Evolutionary conservation across 1,284 basidiomycete species (phyloP).

Genomic region (Sparassis latifolia): DNA sequence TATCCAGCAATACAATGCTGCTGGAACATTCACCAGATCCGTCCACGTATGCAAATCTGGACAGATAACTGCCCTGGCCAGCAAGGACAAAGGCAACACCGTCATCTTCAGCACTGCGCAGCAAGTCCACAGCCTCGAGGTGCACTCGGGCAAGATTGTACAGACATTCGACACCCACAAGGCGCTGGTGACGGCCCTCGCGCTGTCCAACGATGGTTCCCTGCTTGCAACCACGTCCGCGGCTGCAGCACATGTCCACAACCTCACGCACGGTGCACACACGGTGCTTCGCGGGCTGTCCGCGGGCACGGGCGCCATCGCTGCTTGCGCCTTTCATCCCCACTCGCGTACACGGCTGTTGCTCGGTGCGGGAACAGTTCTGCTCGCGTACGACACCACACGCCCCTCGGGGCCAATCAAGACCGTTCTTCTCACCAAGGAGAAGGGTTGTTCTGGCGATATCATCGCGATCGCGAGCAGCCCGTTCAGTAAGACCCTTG

Average conservation of each 20-base stretch:
- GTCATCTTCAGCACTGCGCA: constrained; percentile 43
- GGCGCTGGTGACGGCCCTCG: constrained; percentile 39
- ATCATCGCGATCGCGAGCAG: constrained; percentile 53
- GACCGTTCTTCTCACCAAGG: constrained; percentile 40
- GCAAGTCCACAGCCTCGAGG: constrained; percentile 59
- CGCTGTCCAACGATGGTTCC: constrained; percentile 51
- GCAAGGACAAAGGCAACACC: constrained; percentile 37
- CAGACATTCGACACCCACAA: constrained; percentile 62
- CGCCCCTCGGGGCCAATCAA: constrained; percentile 50
- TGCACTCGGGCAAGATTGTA: constrained; percentile 41
- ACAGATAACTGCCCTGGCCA: constrained; percentile 24
- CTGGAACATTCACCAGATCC: constrained; percentile 35
- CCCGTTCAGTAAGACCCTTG: constrained; percentile 66
- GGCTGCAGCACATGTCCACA: constrained; percentile 49
- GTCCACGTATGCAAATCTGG: constrained; percentile 26
- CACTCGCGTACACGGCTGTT: constrained; percentile 53
- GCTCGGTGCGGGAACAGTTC: constrained; percentile 42
- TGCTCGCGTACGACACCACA: constrained; percentile 57
- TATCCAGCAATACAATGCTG: constrained; percentile 48
- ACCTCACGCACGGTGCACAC: constrained; percentile 46
- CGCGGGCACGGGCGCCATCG: constrained; percentile 27
- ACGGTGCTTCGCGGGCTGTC: constrained; percentile 47
- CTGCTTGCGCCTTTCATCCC: constrained; percentile 51
- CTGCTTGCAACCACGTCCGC: constrained; percentile 51
- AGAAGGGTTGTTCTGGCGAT: constrained; percentile 35